phyloP scores from a whole-genome alignment of 2,329 filamentous ascomycete species.

The Zymoseptoria pseudotritici region DNA sequence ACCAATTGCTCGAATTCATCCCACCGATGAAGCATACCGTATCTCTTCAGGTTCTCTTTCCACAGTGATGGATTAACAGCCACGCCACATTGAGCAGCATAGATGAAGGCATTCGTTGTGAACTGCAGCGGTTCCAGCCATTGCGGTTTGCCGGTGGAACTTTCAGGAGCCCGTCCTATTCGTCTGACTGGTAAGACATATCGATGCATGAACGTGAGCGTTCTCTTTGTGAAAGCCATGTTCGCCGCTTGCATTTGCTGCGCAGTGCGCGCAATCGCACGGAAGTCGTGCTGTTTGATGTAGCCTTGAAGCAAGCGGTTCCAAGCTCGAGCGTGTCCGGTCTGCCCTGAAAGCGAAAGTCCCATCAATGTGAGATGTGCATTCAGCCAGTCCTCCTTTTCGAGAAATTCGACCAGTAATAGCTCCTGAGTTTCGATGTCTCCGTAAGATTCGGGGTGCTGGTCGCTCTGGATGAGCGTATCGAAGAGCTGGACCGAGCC shows the following conservation, averaged over 20 bases:
- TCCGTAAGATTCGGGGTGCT: slow-evolving; percentile 58
- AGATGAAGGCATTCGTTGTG: slow-evolving; percentile 42
- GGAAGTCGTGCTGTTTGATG: slow-evolving; percentile 22
- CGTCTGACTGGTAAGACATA: slow-evolving; percentile 34
- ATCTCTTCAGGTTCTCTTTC: slow-evolving; percentile 52
- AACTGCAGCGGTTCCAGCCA: slow-evolving; percentile 35
- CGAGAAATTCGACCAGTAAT: slow-evolving; percentile 47
- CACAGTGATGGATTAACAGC: slow-evolving; percentile 42
- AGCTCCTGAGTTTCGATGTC: slow-evolving; percentile 47
- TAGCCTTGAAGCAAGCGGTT: slow-evolving; percentile 43
- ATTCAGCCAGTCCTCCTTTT: slow-evolving; percentile 43
- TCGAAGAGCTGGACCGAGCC: slow-evolving; percentile 48
- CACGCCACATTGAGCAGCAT: slow-evolving; percentile 24
- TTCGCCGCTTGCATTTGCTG: slow-evolving; percentile 45
- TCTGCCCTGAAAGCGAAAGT: slow-evolving; percentile 33
- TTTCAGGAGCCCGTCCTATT: slow-evolving; percentile 30
- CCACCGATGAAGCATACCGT: slow-evolving; percentile 50
- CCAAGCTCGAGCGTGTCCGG: slow-evolving; percentile 34
- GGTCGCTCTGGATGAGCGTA: slow-evolving; percentile 51
- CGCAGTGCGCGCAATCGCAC: slow-evolving; percentile 30
- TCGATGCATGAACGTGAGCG: slow-evolving; percentile 38
- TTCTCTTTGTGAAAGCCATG: slow-evolving; percentile 36
- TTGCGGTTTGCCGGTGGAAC: slow-evolving; percentile 8
- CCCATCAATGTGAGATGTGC: slow-evolving; percentile 51
- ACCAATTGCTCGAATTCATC: slow-evolving; percentile 46